Evolutionary conservation across 148 eudicot genomes (phyloP), one percentile per base, ranked within the genome.

Genomic region (Simmondsia chinensis): DNA sequence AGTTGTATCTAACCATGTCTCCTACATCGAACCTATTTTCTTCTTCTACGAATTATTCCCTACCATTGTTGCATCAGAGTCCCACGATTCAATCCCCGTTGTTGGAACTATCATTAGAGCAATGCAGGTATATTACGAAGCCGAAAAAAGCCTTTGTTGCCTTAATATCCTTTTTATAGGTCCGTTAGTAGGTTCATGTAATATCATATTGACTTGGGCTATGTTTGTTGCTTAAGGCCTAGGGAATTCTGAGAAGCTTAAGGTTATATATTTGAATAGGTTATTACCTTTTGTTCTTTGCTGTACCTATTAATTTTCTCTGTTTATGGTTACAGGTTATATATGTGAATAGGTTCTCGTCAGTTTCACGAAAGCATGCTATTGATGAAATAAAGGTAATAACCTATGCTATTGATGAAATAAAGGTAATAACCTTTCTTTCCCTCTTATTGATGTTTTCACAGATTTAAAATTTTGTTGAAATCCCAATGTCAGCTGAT

Each of bases 31-130:
- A 10, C 97, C 95, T 24, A 91, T 91, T 22, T 85, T 91, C 82
- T 85, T 59, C 60, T 91, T 91, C 78, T 91, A 84, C 49, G 95
- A 91, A 66, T 60, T 84, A 46, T 85, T 70, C 69, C 97, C 97
- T 4, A 85, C 95, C 24, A 85, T 85, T 39, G 95, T 91, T 50
- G 64, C 97, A 0, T 71, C 95, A 3, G 95, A 91, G 37, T 85
- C 97, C 50, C 97, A 91, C 72, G 95, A 85, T 68, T 76, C 95
- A 48, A 59, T 79, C 69, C 97, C 97, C 20, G 65, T 76, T 48
- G 95, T 91, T 41, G 97, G 97, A 52, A 77, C 85, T 68, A 91
- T 91, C 49, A 85, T 91, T 46, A 74, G 97, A 74, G 94, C 95
- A 54, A 91, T 91, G 95, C 97, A 91, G 97, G 97, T 85, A 76